Percentiles rank a stretch among this genome's conserved stretches.
These are phyloP conservation scores for Umbelopsis vinacea DNA, from an alignment of 192 early-diverging fungal genomes.

Conservation along the genomic window DNA sequence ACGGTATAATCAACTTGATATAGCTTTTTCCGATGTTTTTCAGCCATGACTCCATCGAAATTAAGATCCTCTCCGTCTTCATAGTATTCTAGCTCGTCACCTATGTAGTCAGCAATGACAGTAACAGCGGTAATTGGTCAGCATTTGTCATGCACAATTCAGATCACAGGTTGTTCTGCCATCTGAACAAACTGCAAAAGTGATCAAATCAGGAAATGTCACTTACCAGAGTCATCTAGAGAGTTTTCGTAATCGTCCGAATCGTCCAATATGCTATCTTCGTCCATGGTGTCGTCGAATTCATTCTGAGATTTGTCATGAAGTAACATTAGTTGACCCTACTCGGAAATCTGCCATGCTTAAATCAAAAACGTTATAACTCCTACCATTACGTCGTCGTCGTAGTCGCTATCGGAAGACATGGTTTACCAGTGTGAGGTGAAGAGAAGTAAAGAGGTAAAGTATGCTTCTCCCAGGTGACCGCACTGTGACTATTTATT, in stretches of 20 bases:
- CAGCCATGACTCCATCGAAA: constrained; percentile 63
- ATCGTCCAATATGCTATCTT: constrained; percentile 25
- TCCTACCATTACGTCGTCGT: constrained; percentile 25
- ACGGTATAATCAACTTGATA: constrained; percentile 80
- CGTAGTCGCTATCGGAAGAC: constrained; percentile 40
- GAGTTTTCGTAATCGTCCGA: constrained; percentile 29
- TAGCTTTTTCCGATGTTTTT: constrained; percentile 60
- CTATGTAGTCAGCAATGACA: constrained; percentile 24
- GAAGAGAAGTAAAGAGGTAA: constrained; percentile 7
- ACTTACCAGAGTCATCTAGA: constrained; percentile 27
- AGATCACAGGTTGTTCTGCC: background rate
- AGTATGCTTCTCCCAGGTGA: background rate
- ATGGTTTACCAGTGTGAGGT: constrained; percentile 22
- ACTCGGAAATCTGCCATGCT: too few relatives aligned
- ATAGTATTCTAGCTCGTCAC: constrained; percentile 35
- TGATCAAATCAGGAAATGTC: background rate
- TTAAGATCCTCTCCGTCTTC: constrained; percentile 62
- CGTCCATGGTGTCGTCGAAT: constrained; percentile 36
- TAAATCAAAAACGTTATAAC: too few relatives aligned
- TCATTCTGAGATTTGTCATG: constrained; percentile 22
- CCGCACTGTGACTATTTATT: constrained; percentile 16
- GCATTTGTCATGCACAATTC: constrained; percentile 1
- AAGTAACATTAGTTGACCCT: background rate
- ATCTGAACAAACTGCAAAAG: too few relatives aligned
- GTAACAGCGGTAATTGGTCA: constrained; percentile 12